Percentiles rank a stretch among this genome's conserved stretches.
phyloP scores from a whole-genome alignment of 2,329 filamentous ascomycete species.

The Didymellaceae sp. region DNA sequence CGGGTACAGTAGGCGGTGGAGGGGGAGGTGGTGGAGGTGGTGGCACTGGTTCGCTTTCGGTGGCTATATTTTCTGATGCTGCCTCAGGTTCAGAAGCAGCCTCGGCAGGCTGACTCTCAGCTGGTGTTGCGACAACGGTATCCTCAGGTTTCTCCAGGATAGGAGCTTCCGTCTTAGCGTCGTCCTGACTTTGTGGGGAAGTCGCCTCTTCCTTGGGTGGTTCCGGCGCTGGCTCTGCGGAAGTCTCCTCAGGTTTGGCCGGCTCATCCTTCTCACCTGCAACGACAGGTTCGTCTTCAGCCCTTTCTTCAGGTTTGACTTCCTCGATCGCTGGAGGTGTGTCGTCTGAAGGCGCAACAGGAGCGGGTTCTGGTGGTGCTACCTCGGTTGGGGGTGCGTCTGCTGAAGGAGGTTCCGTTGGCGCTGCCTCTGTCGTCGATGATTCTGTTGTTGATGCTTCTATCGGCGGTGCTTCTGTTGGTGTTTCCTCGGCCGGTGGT shows the following conservation, averaged over 20 bases:
- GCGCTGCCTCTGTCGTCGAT: not conserved
- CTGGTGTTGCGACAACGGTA: not conserved
- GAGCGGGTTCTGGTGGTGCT: conserved; percentile 10
- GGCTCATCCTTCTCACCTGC: conserved; percentile 38
- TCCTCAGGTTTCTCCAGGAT: conserved; percentile 2
- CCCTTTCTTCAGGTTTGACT: conserved; percentile 15
- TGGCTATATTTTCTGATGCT: not conserved
- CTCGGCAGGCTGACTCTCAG: conserved; percentile 6
- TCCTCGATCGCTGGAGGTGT: conserved; percentile 15
- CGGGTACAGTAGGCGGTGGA: conserved; percentile 17
- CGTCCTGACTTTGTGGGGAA: conserved; percentile 9
- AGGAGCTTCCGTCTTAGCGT: conserved; percentile 9
- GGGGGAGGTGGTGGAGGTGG: conserved; percentile 18
- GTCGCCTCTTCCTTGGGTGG: conserved; percentile 11
- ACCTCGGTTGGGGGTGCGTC: not conserved
- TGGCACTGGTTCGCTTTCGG: conserved; percentile 17
- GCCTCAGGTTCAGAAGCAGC: not conserved
- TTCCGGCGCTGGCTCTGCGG: conserved; percentile 12
- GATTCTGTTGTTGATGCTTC: not conserved
- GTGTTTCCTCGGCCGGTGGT: not conserved
- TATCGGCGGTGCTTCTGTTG: not conserved
- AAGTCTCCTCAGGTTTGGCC: conserved; percentile 17
- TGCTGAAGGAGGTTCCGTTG: not conserved
- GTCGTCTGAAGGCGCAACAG: conserved; percentile 13
- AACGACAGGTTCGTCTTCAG: conserved; percentile 21